Percentiles rank a stretch among this genome's conserved stretches.
Evolutionary conservation across 179 eudicot species (phyloP).

Genomic region (Monotropa hypopitys): DNA sequence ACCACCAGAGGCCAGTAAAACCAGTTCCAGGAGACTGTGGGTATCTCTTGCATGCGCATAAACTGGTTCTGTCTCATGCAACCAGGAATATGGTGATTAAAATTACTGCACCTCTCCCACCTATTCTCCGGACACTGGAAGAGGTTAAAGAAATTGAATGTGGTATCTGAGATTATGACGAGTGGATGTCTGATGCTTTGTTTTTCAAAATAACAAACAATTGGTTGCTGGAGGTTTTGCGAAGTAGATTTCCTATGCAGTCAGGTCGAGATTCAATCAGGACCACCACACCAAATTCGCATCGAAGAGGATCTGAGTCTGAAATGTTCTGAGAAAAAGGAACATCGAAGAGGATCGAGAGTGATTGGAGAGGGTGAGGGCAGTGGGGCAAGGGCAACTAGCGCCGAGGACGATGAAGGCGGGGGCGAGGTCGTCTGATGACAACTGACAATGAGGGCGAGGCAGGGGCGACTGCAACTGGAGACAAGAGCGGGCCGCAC

Average conservation of each 20-base stretch:
- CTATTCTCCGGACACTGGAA: constrained; percentile 28
- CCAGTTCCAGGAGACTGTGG: constrained; percentile 99
- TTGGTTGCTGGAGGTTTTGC: neutral
- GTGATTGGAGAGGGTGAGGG: too few relatives aligned
- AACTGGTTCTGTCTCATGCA: constrained; percentile 53
- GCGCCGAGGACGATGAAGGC: too few relatives aligned
- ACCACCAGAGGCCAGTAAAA: constrained; percentile 55
- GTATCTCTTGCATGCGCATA: constrained; percentile 86
- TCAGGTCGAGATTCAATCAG: too few relatives aligned
- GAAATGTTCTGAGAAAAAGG: too few relatives aligned
- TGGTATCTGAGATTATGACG: neutral
- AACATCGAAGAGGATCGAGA: too few relatives aligned
- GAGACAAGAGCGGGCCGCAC: too few relatives aligned
- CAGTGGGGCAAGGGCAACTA: too few relatives aligned
- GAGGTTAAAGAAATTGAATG: constrained; percentile 13
- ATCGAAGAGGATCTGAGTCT: too few relatives aligned
- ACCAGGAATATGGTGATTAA: constrained; percentile 55
- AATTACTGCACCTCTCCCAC: constrained; percentile 59
- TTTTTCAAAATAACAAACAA: neutral
- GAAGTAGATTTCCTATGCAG: neutral
- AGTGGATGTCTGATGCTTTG: neutral
- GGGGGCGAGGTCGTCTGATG: too few relatives aligned
- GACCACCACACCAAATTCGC: too few relatives aligned
- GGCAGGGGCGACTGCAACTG: too few relatives aligned
- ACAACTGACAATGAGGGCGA: too few relatives aligned